Evolutionary conservation across 495 filamentous ascomycete species (phyloP).

Genomic region (Aspergillus panamensis): DNA sequence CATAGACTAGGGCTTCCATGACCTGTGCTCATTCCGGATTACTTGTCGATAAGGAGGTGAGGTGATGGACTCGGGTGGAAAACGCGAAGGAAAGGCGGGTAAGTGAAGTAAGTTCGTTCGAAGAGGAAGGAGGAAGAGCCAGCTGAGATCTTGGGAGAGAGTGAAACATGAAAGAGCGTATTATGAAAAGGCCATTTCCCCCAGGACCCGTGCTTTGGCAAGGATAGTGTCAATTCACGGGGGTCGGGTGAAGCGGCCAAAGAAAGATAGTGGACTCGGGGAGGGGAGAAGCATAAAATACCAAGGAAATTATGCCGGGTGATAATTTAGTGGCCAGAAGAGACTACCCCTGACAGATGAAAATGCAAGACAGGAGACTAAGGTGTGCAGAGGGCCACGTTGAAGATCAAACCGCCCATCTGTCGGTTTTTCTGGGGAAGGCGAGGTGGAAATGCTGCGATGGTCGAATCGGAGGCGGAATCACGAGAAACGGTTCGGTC

Average conservation of each 20-base stretch:
- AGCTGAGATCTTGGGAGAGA: not conserved
- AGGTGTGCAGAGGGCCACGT: constrained; percentile 21
- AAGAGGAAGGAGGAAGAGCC: not conserved
- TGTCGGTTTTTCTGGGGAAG: constrained; percentile 23
- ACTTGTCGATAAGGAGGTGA: constrained; percentile 4
- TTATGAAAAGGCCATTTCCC: constrained; percentile 10
- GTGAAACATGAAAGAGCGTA: not conserved
- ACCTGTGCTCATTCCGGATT: constrained; percentile 34
- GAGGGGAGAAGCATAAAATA: not conserved
- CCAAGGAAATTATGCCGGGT: constrained; percentile 5
- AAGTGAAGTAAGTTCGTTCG: not conserved
- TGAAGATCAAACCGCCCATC: constrained; percentile 23
- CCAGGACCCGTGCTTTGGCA: not conserved
- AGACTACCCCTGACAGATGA: constrained; percentile 18
- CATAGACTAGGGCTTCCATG: constrained; percentile 92
- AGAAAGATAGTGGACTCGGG: not conserved
- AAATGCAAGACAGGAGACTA: constrained; percentile 13
- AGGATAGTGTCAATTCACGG: not conserved
- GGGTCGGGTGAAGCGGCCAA: not conserved
- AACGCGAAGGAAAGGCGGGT: not conserved
- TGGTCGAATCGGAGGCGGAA: constrained; percentile 17
- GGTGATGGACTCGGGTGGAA: not conserved
- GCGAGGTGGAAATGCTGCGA: constrained; percentile 1
- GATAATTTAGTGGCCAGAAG: constrained; percentile 3
- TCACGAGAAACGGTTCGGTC: constrained; percentile 14